A percentile compares a stretch with the other conserved stretches of the same genome.
Evolutionary conservation across 2,329 filamentous ascomycete genomes (phyloP).

Genomic region (Hymenoscyphus fraxineus): DNA sequence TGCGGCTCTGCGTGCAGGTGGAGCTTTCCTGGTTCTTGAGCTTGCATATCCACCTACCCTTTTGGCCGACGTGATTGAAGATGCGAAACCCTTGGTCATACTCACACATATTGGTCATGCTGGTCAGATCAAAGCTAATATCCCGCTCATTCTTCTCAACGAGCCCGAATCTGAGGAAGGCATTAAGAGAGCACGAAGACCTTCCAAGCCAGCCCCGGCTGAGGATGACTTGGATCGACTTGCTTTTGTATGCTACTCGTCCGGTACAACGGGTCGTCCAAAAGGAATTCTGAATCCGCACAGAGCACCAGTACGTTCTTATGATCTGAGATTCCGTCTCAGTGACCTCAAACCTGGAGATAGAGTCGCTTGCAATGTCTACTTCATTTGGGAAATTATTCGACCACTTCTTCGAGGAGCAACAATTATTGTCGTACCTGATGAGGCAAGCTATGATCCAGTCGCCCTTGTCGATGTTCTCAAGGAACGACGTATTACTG

Average conservation of each 20-base stretch:
- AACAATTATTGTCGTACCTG: constrained; percentile 70
- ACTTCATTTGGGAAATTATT: constrained; percentile 82
- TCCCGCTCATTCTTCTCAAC: constrained; percentile 64
- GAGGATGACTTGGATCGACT: constrained; percentile 69
- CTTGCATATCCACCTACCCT: constrained; percentile 72
- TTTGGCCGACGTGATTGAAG: constrained; percentile 71
- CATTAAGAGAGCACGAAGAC: constrained; percentile 28
- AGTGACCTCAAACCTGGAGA: constrained; percentile 69
- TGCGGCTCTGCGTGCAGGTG: constrained; percentile 72
- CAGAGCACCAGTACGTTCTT: constrained; percentile 68
- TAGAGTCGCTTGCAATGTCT: constrained; percentile 82
- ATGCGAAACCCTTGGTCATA: constrained; percentile 67
- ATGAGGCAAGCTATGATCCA: constrained; percentile 75
- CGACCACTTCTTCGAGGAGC: constrained; percentile 72
- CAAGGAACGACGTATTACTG: constrained; percentile 62
- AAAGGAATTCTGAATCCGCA: constrained; percentile 84
- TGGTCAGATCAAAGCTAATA: constrained; percentile 59
- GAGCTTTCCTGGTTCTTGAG: constrained; percentile 77
- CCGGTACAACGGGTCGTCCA: constrained; percentile 75
- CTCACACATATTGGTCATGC: constrained; percentile 64
- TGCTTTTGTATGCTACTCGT: constrained; percentile 81
- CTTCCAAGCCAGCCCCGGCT: constrained; percentile 49
- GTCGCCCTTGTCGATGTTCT: constrained; percentile 69
- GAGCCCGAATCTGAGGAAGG: constrained; percentile 35
- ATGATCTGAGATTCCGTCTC: constrained; percentile 66